Base-by-base conservation (phyloP, 345 rosid species). In the Eucalyptus polybractea region DNA sequence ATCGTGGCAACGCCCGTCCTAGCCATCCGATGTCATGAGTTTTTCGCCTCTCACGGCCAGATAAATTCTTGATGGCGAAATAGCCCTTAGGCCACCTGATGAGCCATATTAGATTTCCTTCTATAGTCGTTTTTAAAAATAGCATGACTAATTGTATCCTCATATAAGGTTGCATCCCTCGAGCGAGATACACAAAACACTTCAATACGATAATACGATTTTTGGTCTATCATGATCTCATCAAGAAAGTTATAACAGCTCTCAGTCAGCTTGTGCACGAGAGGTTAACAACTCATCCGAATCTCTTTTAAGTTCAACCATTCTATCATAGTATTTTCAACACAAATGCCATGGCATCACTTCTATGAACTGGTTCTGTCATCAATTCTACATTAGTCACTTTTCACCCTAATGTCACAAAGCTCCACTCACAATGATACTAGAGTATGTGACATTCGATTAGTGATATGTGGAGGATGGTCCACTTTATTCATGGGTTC, bases 171-270 rank as follows among this genome's bases (percentile, higher is more conserved):
- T 11, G 1, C 11, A 10, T 24, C 13, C 0, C 29, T 56, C 6
- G 4, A 56, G 13, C 6, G 0, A 24, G 1, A 24, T 10, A 10
- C 13, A 24, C 29, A 24, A 10, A 56, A 56, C 6, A 56, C 3
- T 24, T 56, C 6, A 5, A 10, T 25, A 56, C 3, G 10, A 10
- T 22, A 25, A 25, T 24, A 24, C 3, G 3, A 1, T 24, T 56
- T 56, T 56, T 56, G 2, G 1, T 6, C 2, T 56, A 5, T 2
- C 13, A 56, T 22, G 29, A 4, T 6, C 3, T 24, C 3, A 10
- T 56, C 3, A 9, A 5, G 3, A 56, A 56, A 24, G 13, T 56
- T 5, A 24, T 0, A 4, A 0, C 1, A 56, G 3, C 1, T 56
- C 12, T 24, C 5, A 56, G 1, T 4, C 3, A 4, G 13, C 11